Evolutionary conservation across 1,284 basidiomycete genomes (phyloP), one percentile per base, ranked within the genome.

Genomic region (Cutaneotrichosporon sp.): DNA sequence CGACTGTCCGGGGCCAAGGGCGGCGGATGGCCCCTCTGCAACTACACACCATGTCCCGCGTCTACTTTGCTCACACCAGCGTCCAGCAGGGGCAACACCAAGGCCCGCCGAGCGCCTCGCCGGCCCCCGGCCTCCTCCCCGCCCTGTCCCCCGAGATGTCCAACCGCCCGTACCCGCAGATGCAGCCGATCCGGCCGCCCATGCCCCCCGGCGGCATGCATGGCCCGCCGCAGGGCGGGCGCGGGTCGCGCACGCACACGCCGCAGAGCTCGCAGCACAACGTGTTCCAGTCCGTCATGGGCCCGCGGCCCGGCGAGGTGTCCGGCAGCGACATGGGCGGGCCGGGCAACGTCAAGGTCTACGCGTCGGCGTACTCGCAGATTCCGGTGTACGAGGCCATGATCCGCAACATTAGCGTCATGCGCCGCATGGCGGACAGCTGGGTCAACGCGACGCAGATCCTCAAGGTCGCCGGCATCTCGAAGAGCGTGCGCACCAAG

Each of bases 371-470:
- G n/a, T 80, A 80, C 62, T 77, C 76, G 29, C 62, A 80, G 75
- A 74, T 80, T 29, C 76, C 80, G 10, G 92, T 95, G 34, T 94
- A 92, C 77, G 92, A 95, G 80, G 94, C 92, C 74, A 95, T 95
- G 91, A 91, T 98, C 67, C 87, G 97, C 72, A 95, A 95, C 57
- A 97, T 98, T 74, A 95, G 95, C 2, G 95, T 99, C 69, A 99
- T 99, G 97, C 88, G 95, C 62, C 84, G 97, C 72, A 87, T 94
- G 70, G 87, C 87, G 52, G 97, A 99, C 81, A 93, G 91, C 70
- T 80, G 77, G 77, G 76, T 85, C 70, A 99, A 99, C 82, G 95
- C 95, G 67, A 99, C 97, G 7, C 97, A 99, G 80, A 97, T 99
- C 67, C 87, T 99, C 73, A 99, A 99, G 81, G 95, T 99, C 47